Evolutionary conservation across 2,329 filamentous ascomycete species (phyloP).

Genomic region (Setomelanomma holmii): DNA sequence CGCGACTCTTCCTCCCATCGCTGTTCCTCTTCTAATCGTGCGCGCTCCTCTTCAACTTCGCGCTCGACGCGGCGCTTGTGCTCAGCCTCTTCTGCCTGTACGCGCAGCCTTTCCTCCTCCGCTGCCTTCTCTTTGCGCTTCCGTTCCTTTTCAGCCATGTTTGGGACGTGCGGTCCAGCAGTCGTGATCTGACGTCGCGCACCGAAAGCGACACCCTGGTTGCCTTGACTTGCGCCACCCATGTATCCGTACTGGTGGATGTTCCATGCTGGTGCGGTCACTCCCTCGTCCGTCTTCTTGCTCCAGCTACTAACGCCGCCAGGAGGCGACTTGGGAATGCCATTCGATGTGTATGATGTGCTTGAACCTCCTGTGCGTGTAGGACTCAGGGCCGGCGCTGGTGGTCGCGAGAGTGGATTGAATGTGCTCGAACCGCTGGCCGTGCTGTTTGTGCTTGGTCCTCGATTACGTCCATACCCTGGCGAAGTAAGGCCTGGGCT

Average conservation of each 20-base stretch:
- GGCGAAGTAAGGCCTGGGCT: conserved; percentile 38
- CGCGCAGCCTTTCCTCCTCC: conserved; percentile 60
- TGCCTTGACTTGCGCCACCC: conserved; percentile 95
- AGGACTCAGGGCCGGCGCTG: conserved; percentile 52
- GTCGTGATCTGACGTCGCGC: conserved; percentile 91
- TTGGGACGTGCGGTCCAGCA: conserved; percentile 79
- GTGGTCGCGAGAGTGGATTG: conserved; percentile 50
- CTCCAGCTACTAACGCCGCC: conserved; percentile 87
- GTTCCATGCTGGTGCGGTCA: conserved; percentile 92
- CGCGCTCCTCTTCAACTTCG: conserved; percentile 69
- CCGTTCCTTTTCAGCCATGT: conserved; percentile 83
- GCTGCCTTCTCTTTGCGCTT: conserved; percentile 62
- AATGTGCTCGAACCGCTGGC: conserved; percentile 54
- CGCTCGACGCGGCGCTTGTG: conserved; percentile 56
- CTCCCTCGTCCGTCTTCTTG: conserved; percentile 79
- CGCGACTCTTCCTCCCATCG: conserved; percentile 71
- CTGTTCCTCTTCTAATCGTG: conserved; percentile 68
- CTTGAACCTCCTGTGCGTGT: conserved; percentile 62
- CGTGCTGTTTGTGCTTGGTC: conserved; percentile 56
- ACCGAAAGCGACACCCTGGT: conserved; percentile 91
- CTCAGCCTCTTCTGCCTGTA: conserved; percentile 62
- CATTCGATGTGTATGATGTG: conserved; percentile 62
- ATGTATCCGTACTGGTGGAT: conserved; percentile 97
- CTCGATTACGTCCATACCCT: conserved; percentile 42
- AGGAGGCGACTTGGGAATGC: conserved; percentile 52